A percentile compares a stretch with the other conserved stretches of the same genome.
Conservation (phyloP, 2,329 filamentous ascomycete genomes). For the Periconia macrospinosa region DNA sequence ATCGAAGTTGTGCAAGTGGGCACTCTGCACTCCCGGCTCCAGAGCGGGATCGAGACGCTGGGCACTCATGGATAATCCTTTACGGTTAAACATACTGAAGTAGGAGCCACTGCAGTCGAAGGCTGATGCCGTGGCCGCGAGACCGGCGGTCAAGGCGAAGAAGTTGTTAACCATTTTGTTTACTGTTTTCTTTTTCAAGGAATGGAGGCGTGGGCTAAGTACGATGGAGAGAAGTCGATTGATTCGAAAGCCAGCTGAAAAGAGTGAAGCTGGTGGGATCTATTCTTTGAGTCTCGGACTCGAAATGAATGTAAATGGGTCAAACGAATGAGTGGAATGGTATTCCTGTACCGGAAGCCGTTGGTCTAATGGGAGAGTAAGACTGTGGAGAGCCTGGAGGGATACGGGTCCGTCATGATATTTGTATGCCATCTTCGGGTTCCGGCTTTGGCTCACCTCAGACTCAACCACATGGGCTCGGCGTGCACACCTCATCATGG, state of each 20-base stretch:
- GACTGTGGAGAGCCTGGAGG: constrained; percentile 7
- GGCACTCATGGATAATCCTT: constrained; percentile 35
- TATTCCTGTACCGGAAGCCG: constrained; percentile 38
- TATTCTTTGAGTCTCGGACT: constrained; percentile 38
- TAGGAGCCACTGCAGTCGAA: constrained; percentile 42
- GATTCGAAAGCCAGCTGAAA: constrained; percentile 17
- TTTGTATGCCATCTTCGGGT: constrained; percentile 22
- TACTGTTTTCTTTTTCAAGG: constrained; percentile 4
- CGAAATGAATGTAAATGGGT: constrained; percentile 31
- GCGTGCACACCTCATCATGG: not conserved
- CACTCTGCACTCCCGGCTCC: constrained; percentile 32
- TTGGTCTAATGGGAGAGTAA: constrained; percentile 17
- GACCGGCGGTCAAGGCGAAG: constrained; percentile 28
- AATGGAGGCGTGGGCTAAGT: not conserved
- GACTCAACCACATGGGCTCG: not conserved
- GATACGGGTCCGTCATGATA: constrained; percentile 6
- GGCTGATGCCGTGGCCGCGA: constrained; percentile 34
- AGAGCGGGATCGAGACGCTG: constrained; percentile 41
- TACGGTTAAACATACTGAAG: constrained; percentile 44
- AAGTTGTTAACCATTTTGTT: constrained; percentile 33
- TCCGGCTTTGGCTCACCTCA: constrained; percentile 10
- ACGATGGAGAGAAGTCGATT: not conserved
- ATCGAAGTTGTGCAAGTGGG: constrained; percentile 44
- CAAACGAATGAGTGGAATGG: constrained; percentile 31
- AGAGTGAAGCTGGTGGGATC: constrained; percentile 26